Evolutionary conservation across 192 early-diverging fungal genomes (phyloP).

Genomic region (Coemansia sp.): DNA sequence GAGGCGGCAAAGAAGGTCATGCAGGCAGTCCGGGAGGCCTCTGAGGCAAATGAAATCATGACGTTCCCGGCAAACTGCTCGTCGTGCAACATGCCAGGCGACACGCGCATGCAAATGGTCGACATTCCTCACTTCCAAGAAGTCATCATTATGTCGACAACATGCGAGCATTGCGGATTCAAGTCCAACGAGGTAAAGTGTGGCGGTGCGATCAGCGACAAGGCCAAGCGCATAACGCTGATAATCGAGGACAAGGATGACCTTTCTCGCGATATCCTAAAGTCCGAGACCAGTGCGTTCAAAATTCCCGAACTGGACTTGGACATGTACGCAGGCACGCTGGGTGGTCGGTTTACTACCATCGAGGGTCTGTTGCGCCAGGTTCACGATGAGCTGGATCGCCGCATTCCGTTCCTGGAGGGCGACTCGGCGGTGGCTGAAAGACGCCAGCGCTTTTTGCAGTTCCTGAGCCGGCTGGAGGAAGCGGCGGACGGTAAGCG

Average conservation of each 20-base stretch:
- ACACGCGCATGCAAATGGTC: constrained; percentile 88
- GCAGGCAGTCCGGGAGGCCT: constrained; percentile 56
- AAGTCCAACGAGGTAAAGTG: constrained; percentile 97
- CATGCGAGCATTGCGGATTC: constrained; percentile 89
- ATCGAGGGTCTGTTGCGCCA: constrained; percentile 89
- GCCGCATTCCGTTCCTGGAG: constrained; percentile 61
- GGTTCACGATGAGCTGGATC: constrained; percentile 81
- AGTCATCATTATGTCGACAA: constrained; percentile 92
- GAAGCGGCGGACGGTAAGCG: constrained; percentile 61
- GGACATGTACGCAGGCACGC: constrained; percentile 81
- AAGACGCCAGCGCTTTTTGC: constrained; percentile 57
- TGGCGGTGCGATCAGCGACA: constrained; percentile 77
- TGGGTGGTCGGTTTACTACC: constrained; percentile 94
- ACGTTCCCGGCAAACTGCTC: constrained; percentile 86
- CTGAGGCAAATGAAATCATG: constrained; percentile 70
- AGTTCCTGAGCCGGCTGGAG: constrained; percentile 72
- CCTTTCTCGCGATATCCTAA: constrained; percentile 88
- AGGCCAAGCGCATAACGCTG: constrained; percentile 81
- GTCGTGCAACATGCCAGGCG: constrained; percentile 69
- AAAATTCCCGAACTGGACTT: constrained; percentile 86
- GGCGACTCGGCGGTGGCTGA: constrained; percentile 70
- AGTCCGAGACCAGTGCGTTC: constrained; percentile 92
- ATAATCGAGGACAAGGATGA: constrained; percentile 83
- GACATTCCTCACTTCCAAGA: constrained; percentile 96
- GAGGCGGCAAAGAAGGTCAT: constrained; percentile 36